Conservation (phyloP, 192 early-diverging fungal species). For the Coemansia sp. region DNA sequence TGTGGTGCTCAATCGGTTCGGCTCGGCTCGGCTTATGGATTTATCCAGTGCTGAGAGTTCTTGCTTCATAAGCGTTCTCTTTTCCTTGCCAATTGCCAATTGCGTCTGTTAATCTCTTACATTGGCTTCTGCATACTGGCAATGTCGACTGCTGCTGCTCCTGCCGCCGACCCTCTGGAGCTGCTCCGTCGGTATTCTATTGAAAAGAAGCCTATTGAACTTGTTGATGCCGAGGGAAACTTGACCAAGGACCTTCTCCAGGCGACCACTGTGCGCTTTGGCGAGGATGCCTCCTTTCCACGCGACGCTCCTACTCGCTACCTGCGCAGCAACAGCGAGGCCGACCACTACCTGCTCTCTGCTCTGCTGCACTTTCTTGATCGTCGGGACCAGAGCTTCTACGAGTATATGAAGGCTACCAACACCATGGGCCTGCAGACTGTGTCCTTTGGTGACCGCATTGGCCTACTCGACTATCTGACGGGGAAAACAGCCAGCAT, state of each 20-base stretch:
- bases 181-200: constrained; percentile 64
- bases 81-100: constrained; percentile 1
- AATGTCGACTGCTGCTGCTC: neutral
- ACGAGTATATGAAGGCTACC: constrained; percentile 70
- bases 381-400: constrained; percentile 62
- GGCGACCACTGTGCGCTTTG: constrained; percentile 59
- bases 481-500: constrained; percentile 57
- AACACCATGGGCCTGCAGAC: constrained; percentile 59
- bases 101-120: neutral
- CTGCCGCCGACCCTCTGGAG: constrained; percentile 51
- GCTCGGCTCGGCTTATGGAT: neutral
- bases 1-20: neutral
- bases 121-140: neutral
- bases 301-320: constrained; percentile 60
- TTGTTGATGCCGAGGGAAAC: constrained; percentile 49
- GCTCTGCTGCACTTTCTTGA: constrained; percentile 72
- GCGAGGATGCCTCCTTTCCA: constrained; percentile 59
- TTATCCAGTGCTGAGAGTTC: neutral
- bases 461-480: constrained; percentile 69
- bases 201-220: constrained; percentile 55
- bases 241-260: constrained; percentile 45
- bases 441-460: constrained; percentile 75
- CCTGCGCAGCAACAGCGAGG: constrained; percentile 55
- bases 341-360: constrained; percentile 67
- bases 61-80: neutral